Conservation (phyloP, 345 rosid genomes). For the Dipteronia sinensis region DNA sequence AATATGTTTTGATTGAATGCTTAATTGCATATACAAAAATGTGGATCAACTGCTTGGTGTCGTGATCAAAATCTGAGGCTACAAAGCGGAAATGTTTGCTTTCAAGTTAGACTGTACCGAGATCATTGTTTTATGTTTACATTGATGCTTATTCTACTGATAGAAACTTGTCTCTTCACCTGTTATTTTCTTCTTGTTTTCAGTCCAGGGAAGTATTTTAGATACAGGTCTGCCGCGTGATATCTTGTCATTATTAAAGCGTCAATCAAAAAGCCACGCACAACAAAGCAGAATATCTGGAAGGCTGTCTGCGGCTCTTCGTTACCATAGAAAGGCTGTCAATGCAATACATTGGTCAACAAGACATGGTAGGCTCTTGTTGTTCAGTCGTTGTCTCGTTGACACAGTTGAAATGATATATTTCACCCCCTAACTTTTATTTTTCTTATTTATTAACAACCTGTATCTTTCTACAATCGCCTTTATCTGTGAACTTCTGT, state of each 20-base stretch:
- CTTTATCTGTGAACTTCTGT: neutral
- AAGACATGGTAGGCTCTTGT: slow-evolving; percentile 57
- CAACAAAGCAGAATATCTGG: slow-evolving; percentile 42
- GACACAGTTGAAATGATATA: neutral
- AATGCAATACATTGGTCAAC: slow-evolving; percentile 74
- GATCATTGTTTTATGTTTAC: neutral
- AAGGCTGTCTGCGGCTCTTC: slow-evolving; percentile 50
- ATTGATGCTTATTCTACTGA: neutral
- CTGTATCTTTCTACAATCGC: neutral
- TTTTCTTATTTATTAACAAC: neutral
- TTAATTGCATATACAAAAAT: neutral
- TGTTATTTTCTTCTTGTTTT: slow-evolving; percentile 16
- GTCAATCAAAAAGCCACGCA: slow-evolving; percentile 32
- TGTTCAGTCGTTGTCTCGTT: too few relatives aligned
- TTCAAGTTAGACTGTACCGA: neutral
- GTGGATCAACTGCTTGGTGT: too few relatives aligned
- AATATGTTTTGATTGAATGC: neutral
- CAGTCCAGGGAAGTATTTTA: slow-evolving; percentile 66
- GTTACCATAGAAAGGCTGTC: slow-evolving; percentile 68
- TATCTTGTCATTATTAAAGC: slow-evolving; percentile 43
- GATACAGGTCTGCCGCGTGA: slow-evolving; percentile 46
- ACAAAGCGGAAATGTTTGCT: neutral
- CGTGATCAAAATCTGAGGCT: neutral
- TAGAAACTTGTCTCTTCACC: slow-evolving; percentile 9
- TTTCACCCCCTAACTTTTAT: neutral